Conservation (phyloP, 805 yeast species). For the Tetrapisispora pingtungensis region DNA sequence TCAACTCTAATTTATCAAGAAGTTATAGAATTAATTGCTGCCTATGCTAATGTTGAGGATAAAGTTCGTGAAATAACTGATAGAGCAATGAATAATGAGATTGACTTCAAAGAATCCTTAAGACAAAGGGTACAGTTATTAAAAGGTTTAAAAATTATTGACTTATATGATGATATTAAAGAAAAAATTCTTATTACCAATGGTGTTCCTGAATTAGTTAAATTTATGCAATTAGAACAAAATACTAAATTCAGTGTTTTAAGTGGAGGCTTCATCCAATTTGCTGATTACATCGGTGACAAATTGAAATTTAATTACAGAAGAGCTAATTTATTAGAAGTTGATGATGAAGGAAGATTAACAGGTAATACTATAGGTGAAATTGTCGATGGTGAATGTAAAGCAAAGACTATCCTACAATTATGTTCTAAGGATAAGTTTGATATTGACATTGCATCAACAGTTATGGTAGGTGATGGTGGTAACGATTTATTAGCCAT, state of each 20-base stretch:
- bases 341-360: conserved; percentile 37
- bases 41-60: conserved; percentile 81
- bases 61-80: conserved; percentile 84
- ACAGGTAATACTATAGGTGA: conserved; percentile 74
- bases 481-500: conserved; percentile 93
- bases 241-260: conserved; percentile 77
- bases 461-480: conserved; percentile 92
- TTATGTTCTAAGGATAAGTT: conserved; percentile 42
- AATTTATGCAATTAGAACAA: conserved; percentile 40
- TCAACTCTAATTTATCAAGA: conserved; percentile 93
- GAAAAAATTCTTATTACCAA: conserved; percentile 63
- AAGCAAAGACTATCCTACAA: conserved; percentile 60
- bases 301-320: conserved; percentile 74
- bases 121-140: conserved; percentile 66
- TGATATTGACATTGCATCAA: conserved; percentile 38
- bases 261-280: conserved; percentile 89
- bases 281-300: conserved; percentile 66
- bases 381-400: conserved; percentile 76
- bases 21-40: conserved; percentile 92
- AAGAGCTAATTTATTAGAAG: conserved; percentile 64
- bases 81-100: conserved; percentile 93
- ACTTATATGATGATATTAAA: conserved; percentile 72
- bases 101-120: conserved; percentile 80
- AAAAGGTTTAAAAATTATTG: conserved; percentile 64
- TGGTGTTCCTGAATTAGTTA: conserved; percentile 70